Percentiles rank a stretch among this genome's conserved stretches.
Evolutionary conservation across 257 asterid genomes (phyloP).

Genomic region (Petunia secreta): DNA sequence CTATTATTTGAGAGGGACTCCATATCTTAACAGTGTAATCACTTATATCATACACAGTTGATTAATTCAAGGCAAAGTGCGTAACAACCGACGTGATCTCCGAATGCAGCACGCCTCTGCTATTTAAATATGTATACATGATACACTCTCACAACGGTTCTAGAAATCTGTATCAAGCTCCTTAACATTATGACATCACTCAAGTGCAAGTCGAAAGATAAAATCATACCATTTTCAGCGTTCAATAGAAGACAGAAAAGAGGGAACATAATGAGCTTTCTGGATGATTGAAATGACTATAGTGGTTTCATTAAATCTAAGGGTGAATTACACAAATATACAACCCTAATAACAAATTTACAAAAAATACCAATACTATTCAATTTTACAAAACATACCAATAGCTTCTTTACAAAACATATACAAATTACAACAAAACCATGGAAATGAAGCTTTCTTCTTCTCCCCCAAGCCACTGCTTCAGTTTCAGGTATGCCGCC

Average conservation of each 20-base stretch:
- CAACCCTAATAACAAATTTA: no score
- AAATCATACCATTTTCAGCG: neutral
- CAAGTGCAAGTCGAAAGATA: neutral
- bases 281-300: neutral
- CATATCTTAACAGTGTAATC: neutral
- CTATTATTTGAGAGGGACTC: neutral
- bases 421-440: no score
- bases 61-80: neutral
- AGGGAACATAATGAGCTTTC: neutral
- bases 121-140: neutral
- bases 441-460: no score
- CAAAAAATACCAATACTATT: no score
- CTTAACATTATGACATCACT: no score
- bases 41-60: neutral
- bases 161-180: no score
- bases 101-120: neutral
- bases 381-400: no score
- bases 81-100: neutral
- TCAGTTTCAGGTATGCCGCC: no score
- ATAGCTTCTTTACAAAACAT: no score
- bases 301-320: neutral
- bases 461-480: no score
- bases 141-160: no score
- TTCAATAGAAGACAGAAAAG: neutral
- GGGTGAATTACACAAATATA: no score